phyloP scores from a whole-genome alignment of 148 eudicot species.

The Chenopodium formosanum region DNA sequence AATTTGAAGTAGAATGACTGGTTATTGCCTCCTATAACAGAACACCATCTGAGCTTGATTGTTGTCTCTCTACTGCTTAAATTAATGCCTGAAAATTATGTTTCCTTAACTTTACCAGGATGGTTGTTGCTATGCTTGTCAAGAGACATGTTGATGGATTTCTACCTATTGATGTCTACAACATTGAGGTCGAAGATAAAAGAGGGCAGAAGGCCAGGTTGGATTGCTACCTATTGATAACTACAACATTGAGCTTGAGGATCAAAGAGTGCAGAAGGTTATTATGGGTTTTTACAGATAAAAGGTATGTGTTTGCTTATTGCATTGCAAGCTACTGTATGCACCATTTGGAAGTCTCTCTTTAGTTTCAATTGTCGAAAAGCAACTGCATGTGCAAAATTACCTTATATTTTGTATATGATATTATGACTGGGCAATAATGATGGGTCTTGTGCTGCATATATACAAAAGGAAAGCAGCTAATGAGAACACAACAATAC shows the following conservation, averaged over 20 bases:
- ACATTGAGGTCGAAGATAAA: no score
- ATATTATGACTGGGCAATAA: slow-evolving; percentile 53
- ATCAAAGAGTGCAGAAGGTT: slow-evolving; percentile 49
- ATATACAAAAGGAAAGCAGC: slow-evolving; percentile 55
- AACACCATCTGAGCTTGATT: slow-evolving; percentile 5
- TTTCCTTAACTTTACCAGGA: slow-evolving; percentile 34
- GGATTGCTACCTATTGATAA: slow-evolving; percentile 82
- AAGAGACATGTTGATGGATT: slow-evolving; percentile 58
- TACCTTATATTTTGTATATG: slow-evolving; percentile 19
- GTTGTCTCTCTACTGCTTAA: no score
- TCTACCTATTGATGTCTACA: no score
- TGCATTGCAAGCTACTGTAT: not conserved
- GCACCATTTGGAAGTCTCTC: not conserved
- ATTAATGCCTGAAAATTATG: no score
- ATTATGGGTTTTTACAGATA: slow-evolving; percentile 67
- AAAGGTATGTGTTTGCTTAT: slow-evolving; percentile 40
- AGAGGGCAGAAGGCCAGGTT: not conserved
- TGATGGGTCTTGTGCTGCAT: slow-evolving; percentile 96
- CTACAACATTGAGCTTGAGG: slow-evolving; percentile 81
- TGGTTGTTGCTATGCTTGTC: slow-evolving; percentile 70
- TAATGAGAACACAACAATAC: slow-evolving; percentile 47
- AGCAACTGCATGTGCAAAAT: not conserved
- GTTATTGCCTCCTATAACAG: not conserved
- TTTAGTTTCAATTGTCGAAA: not conserved
- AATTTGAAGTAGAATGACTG: not conserved